Evolutionary conservation across 441 rosid species (phyloP).

Genomic region (Dalechampia spathulata): DNA sequence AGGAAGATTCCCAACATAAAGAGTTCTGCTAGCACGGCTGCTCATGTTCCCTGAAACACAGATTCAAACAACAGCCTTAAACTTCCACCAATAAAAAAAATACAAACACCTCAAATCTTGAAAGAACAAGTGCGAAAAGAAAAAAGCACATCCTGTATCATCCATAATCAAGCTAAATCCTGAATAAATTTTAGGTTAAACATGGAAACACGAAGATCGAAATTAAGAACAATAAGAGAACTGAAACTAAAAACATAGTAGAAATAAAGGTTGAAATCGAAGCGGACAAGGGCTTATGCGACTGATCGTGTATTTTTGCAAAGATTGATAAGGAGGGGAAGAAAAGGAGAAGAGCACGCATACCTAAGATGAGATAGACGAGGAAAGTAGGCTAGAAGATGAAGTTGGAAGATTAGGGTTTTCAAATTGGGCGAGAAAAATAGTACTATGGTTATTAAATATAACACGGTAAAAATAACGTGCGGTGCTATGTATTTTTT

Average conservation of each 20-base stretch:
- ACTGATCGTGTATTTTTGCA: too few relatives aligned
- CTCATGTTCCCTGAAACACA: constrained; percentile 50
- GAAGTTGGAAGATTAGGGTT: constrained; percentile 14
- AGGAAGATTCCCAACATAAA: constrained; percentile 92
- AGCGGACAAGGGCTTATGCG: too few relatives aligned
- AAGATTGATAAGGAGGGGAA: background rate
- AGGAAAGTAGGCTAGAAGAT: background rate
- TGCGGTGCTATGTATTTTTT: background rate
- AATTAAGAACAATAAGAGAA: too few relatives aligned
- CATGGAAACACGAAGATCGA: too few relatives aligned
- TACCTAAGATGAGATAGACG: constrained; percentile 1
- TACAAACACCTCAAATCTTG: too few relatives aligned
- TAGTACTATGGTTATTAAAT: background rate
- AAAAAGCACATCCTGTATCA: too few relatives aligned
- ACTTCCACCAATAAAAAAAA: too few relatives aligned
- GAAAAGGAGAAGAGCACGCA: background rate
- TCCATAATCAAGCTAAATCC: too few relatives aligned
- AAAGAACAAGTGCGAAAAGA: too few relatives aligned
- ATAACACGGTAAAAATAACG: background rate
- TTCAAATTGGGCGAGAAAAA: background rate
- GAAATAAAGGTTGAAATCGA: too few relatives aligned
- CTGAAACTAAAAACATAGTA: too few relatives aligned
- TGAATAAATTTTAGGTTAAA: too few relatives aligned
- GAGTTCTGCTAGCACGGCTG: constrained; percentile 92
- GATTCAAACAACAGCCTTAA: background rate